Conservation (phyloP, 2,329 filamentous ascomycete species). For the Penicillium expansum region DNA sequence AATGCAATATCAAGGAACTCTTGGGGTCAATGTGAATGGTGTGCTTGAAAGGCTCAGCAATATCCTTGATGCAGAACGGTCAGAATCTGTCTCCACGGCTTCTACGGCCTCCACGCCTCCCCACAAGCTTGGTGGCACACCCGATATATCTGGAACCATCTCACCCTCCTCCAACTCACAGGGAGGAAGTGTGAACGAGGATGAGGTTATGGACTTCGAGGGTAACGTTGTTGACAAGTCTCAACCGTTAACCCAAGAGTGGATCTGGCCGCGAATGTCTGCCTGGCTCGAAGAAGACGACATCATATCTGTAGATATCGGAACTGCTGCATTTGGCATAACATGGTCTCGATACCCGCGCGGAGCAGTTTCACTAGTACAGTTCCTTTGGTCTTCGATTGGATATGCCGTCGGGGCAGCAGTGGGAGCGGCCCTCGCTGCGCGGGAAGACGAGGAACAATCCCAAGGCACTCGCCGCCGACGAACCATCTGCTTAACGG, state of each 20-base stretch:
- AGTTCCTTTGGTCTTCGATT: conserved; percentile 67
- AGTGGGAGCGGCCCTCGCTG: conserved; percentile 68
- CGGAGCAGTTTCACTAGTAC: conserved; percentile 68
- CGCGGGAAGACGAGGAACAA: conserved; percentile 56
- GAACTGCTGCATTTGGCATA: conserved; percentile 79
- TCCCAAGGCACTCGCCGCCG: conserved; percentile 30
- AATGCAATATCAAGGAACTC: conserved; percentile 71
- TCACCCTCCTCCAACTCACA: neutral
- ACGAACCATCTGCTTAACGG: conserved; percentile 74
- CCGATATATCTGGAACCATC: neutral
- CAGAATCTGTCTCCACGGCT: neutral
- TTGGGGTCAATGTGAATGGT: conserved; percentile 69
- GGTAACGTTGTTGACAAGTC: conserved; percentile 56
- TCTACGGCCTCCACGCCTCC: conserved; percentile 21
- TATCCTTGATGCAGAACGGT: conserved; percentile 56
- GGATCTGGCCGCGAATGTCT: conserved; percentile 70
- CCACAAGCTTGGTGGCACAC: neutral
- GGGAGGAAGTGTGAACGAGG: neutral
- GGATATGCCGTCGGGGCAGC: conserved; percentile 60
- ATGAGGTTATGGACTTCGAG: conserved; percentile 17
- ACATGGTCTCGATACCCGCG: conserved; percentile 74
- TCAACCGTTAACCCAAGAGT: conserved; percentile 47
- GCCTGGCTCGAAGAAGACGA: conserved; percentile 68
- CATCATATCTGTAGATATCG: conserved; percentile 77
- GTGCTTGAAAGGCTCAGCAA: conserved; percentile 67